A percentile compares a stretch with the other conserved stretches of the same genome.
These are phyloP conservation scores for Amanita fuliginea DNA, from an alignment of 768 basidiomycete species.

Conservation along the genomic window DNA sequence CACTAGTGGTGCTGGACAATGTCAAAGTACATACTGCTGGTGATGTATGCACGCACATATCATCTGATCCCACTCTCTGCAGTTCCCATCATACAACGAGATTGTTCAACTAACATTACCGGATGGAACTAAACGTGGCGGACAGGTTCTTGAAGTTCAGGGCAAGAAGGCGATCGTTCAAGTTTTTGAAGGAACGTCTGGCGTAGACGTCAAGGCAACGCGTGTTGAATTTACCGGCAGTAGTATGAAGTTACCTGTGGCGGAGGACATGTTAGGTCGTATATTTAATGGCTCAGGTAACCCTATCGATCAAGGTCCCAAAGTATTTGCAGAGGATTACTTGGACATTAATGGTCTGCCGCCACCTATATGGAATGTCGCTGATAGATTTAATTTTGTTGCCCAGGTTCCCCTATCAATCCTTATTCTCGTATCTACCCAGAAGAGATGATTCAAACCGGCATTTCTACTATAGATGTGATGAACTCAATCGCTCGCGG, in stretches of 20 bases:
- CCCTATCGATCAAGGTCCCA: constrained; percentile 97
- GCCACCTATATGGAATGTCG: constrained; percentile 2
- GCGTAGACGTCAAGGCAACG: constrained; percentile 94
- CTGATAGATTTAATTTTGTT: background rate
- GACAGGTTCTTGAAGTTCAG: constrained; percentile 95
- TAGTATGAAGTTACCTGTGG: constrained; percentile 98
- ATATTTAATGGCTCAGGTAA: constrained; percentile 99
- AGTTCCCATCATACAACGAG: constrained; percentile 99
- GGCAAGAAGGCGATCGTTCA: constrained; percentile 99
- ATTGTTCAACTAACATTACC: constrained; percentile 93
- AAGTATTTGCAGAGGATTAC: constrained; percentile 99
- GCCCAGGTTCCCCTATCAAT: constrained; percentile 90
- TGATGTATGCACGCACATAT: background rate
- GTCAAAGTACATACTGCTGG: constrained; percentile 63
- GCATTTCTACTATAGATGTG: constrained; percentile 95
- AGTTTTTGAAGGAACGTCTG: constrained; percentile 97
- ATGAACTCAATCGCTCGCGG: constrained; percentile 99
- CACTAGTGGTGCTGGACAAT: constrained; percentile 93
- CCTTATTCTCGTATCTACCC: constrained; percentile 98
- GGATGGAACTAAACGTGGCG: constrained; percentile 90
- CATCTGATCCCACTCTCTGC: constrained; percentile 6
- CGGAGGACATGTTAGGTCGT: constrained; percentile 97
- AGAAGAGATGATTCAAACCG: constrained; percentile 99
- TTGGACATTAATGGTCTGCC: constrained; percentile 92
- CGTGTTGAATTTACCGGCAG: constrained; percentile 97